Conservation (phyloP, 305 asterid species). For the Fraxinus paxiana region DNA sequence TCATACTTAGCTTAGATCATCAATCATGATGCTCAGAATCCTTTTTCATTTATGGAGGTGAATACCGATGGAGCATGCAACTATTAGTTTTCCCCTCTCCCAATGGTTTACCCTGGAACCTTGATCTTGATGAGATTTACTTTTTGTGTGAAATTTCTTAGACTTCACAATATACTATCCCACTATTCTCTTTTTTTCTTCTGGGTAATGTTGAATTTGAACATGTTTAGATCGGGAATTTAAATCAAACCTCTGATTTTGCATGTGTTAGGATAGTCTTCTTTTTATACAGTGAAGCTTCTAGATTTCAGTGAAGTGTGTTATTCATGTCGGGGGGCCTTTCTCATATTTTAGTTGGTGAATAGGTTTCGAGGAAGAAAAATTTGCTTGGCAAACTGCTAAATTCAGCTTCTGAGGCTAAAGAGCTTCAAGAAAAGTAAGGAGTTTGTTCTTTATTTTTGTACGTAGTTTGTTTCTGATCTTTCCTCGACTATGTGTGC, state of each 20-base stretch:
- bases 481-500: slow-evolving; percentile 5
- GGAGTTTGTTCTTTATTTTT: slow-evolving; percentile 23
- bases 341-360: slow-evolving; percentile 25
- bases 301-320: slow-evolving; percentile 15
- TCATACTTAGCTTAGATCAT: not conserved
- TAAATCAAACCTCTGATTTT: slow-evolving; percentile 4
- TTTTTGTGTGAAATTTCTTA: slow-evolving; percentile 6
- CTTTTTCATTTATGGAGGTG: not conserved
- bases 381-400: slow-evolving; percentile 54
- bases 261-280: slow-evolving; percentile 11
- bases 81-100: not conserved
- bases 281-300: slow-evolving; percentile 18
- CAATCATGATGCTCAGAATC: not conserved
- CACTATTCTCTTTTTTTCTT: not conserved
- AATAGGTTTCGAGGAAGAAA: slow-evolving; percentile 68
- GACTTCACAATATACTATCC: slow-evolving; percentile 3
- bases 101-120: not conserved
- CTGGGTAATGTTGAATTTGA: not conserved
- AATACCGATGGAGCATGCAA: not conserved
- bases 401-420: slow-evolving; percentile 52
- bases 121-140: slow-evolving; percentile 6
- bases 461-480: slow-evolving; percentile 18
- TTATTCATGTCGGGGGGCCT: slow-evolving; percentile 13
- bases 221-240: slow-evolving; percentile 13
- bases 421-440: slow-evolving; percentile 68